Base-by-base conservation (phyloP, 2,329 filamentous ascomycete genomes). In the Dothideomycetidae sp. region DNA sequence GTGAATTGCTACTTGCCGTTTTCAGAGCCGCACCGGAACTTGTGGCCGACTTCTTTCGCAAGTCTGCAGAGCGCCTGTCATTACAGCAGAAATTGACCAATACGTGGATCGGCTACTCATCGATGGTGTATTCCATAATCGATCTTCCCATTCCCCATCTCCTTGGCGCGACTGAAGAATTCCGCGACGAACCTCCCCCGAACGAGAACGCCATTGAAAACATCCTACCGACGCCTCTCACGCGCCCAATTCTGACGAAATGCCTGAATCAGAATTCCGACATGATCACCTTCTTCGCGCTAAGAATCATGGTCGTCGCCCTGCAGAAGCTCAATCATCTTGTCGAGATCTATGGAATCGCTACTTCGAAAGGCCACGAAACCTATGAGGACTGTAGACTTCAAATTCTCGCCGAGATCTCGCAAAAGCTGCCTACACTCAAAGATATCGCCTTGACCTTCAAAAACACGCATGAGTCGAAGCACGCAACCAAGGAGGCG, bases 81-180 rank as follows among this genome's bases (percentile, higher is more conserved):
- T 90, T 96, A 50, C 86, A 96, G 29, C 86, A 90, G 0, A 96
- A 93, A 53, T 68, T 92, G 4, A 90, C 85, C 3, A 78, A 85
- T 31, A 90, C 85, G 0, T 98, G 90, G 90, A 81, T 96, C 47
- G 86, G 88, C 29, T 93, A 92, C 53, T 84, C 85, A 0, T 76
- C 85, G 0, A 83, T 96, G 44, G 61, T 98, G 4, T 93, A 92
- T 57, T 81, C 80, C 43, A 74, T 78, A 1, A 75, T 94, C 31
- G 71, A 78, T 40, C 63, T 92, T 23, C 74, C 78, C 1, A 64
- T 93, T 2, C 86, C 86, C 2, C 53, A 63, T 16, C 71, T 71
- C 42, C 83, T 88, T 51, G 84, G 84, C 10, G 73, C 76, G 47
- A 66, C 66, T 29, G 67, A 71, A 10, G 66, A 65, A 29, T 78